These are phyloP conservation scores for Globisporangium parvum DNA, from an alignment of 352 stramenopile species.

Conservation along the genomic window DNA sequence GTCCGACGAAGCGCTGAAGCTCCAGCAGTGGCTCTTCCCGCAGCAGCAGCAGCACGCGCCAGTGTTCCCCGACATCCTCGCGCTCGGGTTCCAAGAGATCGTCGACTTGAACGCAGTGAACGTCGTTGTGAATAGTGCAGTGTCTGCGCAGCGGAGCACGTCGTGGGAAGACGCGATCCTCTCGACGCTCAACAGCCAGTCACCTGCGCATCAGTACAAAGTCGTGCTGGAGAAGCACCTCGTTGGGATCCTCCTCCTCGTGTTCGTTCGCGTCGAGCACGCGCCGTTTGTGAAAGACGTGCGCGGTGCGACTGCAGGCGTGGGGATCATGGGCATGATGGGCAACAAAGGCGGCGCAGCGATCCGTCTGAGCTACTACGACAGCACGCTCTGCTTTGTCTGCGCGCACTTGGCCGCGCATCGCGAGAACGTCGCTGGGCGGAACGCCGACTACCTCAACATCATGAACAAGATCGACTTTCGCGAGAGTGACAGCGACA, in stretches of 20 bases:
- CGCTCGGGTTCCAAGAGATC: slow-evolving; percentile 97
- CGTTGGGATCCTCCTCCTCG: slow-evolving; percentile 95
- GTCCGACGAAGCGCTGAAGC: slow-evolving; percentile 31
- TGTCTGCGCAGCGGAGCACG: slow-evolving; percentile 87
- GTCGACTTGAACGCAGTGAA: slow-evolving; percentile 99
- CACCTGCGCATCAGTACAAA: slow-evolving; percentile 36
- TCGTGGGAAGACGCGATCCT: slow-evolving; percentile 90
- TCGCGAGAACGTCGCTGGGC: slow-evolving; percentile 94
- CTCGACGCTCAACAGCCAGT: slow-evolving; percentile 80
- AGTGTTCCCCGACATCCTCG: slow-evolving; percentile 52
- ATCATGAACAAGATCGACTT: slow-evolving; percentile 97
- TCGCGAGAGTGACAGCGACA: slow-evolving; percentile 29
- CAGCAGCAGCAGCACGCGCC: slow-evolving; percentile 1
- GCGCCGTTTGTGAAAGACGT: slow-evolving; percentile 83
- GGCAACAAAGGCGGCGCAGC: slow-evolving; percentile 98
- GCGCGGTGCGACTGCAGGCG: slow-evolving; percentile 86
- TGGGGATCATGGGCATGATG: slow-evolving; percentile 98
- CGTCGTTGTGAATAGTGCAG: slow-evolving; percentile 94
- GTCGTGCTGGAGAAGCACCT: slow-evolving; percentile 91
- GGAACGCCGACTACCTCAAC: slow-evolving; percentile 98
- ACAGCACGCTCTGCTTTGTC: slow-evolving; percentile 98
- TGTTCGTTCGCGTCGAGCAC: slow-evolving; percentile 91
- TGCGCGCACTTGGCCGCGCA: slow-evolving; percentile 98
- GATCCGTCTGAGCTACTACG: slow-evolving; percentile 96
- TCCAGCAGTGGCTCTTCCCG: slow-evolving; percentile 57